Conservation (phyloP, 2,329 filamentous ascomycete genomes). For the Fusarium humuli region DNA sequence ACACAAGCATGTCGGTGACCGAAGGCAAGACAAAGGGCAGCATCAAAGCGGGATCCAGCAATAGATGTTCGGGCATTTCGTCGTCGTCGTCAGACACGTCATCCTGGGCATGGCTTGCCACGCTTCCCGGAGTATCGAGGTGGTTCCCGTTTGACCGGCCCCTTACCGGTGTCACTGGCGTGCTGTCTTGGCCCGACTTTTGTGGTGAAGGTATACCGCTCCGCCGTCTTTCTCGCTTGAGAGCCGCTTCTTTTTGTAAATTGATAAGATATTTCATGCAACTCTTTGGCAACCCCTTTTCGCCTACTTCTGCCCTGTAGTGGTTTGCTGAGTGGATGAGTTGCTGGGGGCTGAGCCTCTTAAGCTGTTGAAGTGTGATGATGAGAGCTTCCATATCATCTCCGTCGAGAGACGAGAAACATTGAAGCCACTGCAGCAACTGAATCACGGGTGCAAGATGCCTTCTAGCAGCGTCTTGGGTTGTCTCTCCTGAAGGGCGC, state of each 20-base stretch:
- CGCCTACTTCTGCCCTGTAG: slow-evolving; percentile 93
- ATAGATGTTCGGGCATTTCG: slow-evolving; percentile 77
- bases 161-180: slow-evolving; percentile 59
- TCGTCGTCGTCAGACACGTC: slow-evolving; percentile 69
- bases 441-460: slow-evolving; percentile 94
- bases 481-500: slow-evolving; percentile 85
- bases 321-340: slow-evolving; percentile 91
- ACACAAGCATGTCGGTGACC: slow-evolving; percentile 96
- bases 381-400: slow-evolving; percentile 91
- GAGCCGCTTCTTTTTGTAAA: slow-evolving; percentile 78
- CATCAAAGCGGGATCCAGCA: slow-evolving; percentile 91
- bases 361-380: slow-evolving; percentile 89
- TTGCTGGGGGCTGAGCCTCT: slow-evolving; percentile 85
- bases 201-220: slow-evolving; percentile 61
- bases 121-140: slow-evolving; percentile 57
- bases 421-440: slow-evolving; percentile 96
- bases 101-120: slow-evolving; percentile 51
- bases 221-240: slow-evolving; percentile 66
- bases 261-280: slow-evolving; percentile 87
- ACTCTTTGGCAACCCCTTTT: slow-evolving; percentile 89
- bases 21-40: slow-evolving; percentile 95
- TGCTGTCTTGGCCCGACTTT: slow-evolving; percentile 51
- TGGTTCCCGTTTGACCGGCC: slow-evolving; percentile 57
- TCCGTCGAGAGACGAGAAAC: slow-evolving; percentile 87
- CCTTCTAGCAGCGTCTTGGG: slow-evolving; percentile 82